phyloP scores from a whole-genome alignment of 352 stramenopile genomes.

The Phytophthora brassicae region DNA sequence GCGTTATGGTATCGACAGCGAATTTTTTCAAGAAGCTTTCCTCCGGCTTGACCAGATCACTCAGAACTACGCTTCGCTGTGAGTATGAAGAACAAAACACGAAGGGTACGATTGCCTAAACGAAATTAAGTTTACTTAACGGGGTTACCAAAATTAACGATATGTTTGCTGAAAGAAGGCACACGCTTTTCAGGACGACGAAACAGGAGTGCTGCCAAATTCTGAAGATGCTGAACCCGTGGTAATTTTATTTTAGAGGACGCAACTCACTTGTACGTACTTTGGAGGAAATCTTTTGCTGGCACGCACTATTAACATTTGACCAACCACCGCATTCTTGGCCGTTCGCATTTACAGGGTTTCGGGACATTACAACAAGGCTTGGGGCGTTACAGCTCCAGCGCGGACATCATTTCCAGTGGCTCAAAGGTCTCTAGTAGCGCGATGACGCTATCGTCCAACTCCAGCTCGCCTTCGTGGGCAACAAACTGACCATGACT shows the following conservation, averaged over 20 bases:
- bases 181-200: not conserved
- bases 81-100: not conserved
- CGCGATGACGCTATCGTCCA: slow-evolving; percentile 40
- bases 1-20: slow-evolving; percentile 49
- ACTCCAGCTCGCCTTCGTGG: slow-evolving; percentile 29
- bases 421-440: slow-evolving; percentile 41
- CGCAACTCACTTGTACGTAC: slow-evolving; percentile 32
- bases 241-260: slow-evolving; percentile 27
- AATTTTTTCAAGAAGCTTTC: slow-evolving; percentile 69
- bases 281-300: slow-evolving; percentile 26
- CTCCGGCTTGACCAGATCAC: slow-evolving; percentile 73
- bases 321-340: slow-evolving; percentile 27
- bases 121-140: not conserved
- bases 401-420: slow-evolving; percentile 39
- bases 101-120: not conserved
- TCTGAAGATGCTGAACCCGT: slow-evolving; percentile 5
- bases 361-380: slow-evolving; percentile 27
- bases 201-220: not conserved
- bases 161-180: not conserved
- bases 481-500: slow-evolving; percentile 30
- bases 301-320: slow-evolving; percentile 31
- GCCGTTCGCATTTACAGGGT: slow-evolving; percentile 16
- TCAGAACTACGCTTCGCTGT: slow-evolving; percentile 52
- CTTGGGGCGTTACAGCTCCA: slow-evolving; percentile 14
- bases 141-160: not conserved